A percentile compares a stretch with the other conserved stretches of the same genome.
Evolutionary conservation across 768 basidiomycete species (phyloP).

Genomic region (Amanita polypyramis): DNA sequence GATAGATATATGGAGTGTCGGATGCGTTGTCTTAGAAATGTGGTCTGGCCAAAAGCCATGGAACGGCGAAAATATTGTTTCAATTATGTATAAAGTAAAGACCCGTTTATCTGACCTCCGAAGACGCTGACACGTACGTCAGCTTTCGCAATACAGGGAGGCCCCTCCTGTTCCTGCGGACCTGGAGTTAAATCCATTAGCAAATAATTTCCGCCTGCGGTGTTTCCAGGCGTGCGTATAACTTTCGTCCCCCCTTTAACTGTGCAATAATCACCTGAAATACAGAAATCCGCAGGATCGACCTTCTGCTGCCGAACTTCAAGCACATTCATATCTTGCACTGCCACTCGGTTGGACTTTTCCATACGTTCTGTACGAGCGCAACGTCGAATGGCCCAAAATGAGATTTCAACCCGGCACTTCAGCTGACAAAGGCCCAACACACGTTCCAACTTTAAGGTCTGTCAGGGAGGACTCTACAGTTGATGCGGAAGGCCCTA

Average conservation of each 20-base stretch:
- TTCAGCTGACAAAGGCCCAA: background rate
- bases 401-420: background rate
- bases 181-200: slow-evolving; percentile 47
- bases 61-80: slow-evolving; percentile 59
- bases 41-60: slow-evolving; percentile 89
- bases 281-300: slow-evolving; percentile 59
- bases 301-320: slow-evolving; percentile 54
- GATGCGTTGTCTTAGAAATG: slow-evolving; percentile 93
- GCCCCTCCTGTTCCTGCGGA: slow-evolving; percentile 72
- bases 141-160: slow-evolving; percentile 59
- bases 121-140: background rate
- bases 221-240: slow-evolving; percentile 65
- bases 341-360: slow-evolving; percentile 45
- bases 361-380: slow-evolving; percentile 5
- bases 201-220: slow-evolving; percentile 60
- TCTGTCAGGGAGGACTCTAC: background rate
- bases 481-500: slow-evolving; percentile 2
- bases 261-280: slow-evolving; percentile 1
- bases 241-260: background rate
- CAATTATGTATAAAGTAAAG: slow-evolving; percentile 75
- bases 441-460: background rate
- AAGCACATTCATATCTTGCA: slow-evolving; percentile 51
- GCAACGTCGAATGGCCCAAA: background rate
- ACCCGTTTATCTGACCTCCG: background rate
- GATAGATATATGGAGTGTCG: slow-evolving; percentile 93